Conservation (phyloP, 2,329 filamentous ascomycete genomes). For the Xylaria hypoxylon region DNA sequence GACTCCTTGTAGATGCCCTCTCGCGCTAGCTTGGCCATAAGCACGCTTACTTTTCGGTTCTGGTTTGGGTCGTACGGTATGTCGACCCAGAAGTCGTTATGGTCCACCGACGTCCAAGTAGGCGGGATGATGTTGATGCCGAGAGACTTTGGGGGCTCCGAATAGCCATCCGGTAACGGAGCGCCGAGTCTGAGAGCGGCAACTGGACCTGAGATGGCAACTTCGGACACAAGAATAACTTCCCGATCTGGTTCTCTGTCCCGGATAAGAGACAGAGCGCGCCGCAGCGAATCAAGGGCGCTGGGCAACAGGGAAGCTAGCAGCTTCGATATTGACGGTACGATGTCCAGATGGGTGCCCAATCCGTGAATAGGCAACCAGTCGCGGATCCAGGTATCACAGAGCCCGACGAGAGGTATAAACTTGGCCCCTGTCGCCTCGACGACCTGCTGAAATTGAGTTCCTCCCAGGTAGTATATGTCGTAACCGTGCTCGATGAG, state of each 20-base stretch:
- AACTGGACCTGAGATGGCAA: slow-evolving; percentile 14
- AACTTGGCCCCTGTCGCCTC: slow-evolving; percentile 32
- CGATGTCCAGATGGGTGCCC: slow-evolving; percentile 15
- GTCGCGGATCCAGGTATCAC: slow-evolving; percentile 18
- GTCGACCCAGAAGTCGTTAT: slow-evolving; percentile 29
- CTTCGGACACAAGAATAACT: slow-evolving; percentile 28
- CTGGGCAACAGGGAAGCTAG: slow-evolving; percentile 19
- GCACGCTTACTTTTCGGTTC: slow-evolving; percentile 24
- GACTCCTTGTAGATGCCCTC: slow-evolving; percentile 25
- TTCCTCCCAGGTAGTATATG: slow-evolving; percentile 28
- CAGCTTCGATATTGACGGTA: slow-evolving; percentile 19
- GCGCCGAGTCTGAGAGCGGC: slow-evolving; percentile 29
- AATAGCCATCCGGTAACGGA: slow-evolving; percentile 28
- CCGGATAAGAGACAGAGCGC: slow-evolving; percentile 23
- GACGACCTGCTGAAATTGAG: slow-evolving; percentile 14
- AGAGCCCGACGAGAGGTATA: slow-evolving; percentile 27
- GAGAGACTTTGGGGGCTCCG: slow-evolving; percentile 22
- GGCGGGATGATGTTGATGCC: slow-evolving; percentile 31
- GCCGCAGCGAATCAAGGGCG: slow-evolving; percentile 20
- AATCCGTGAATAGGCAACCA: slow-evolving; percentile 20
- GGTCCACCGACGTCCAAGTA: slow-evolving; percentile 27
- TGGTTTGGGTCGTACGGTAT: slow-evolving; percentile 22
- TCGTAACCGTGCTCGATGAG: slow-evolving; percentile 27
- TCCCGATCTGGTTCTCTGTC: slow-evolving; percentile 27
- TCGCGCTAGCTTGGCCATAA: slow-evolving; percentile 29